Base-by-base conservation (phyloP, 192 early-diverging fungal genomes). In the Coemansia sp. region DNA sequence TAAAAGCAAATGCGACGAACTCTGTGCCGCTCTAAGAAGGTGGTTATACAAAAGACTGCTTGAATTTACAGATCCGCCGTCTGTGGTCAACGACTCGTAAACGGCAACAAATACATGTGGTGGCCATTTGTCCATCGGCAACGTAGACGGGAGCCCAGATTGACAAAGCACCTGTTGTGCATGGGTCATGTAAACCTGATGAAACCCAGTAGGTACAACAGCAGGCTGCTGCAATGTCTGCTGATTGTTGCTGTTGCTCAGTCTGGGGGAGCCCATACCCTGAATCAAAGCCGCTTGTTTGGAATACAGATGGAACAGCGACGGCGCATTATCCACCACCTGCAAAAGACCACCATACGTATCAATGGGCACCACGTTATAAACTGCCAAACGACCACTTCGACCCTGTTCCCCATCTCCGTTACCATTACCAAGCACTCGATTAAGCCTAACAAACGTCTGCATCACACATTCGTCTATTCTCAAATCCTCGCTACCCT, bases 401-500 rank as follows among this genome's bases (percentile, higher is more conserved):
- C 16, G 28, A 30, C 5, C 60, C 18, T 4, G 29, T 1, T n/a
- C 20, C 34, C 5, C 12, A 6, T 4, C 14, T 0, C 49, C 25
- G 0, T 16, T 25, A 18, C 22, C 20, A 25, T 49, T 5, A 12
- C 32, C 60, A 20, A 40, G 20, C 28, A 72, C 64, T 0, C 73
- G 69, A n/a, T 83, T 78, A 29, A 83, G 62, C 2, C 69, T 33
- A 0, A 71, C 51, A 63, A 83, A 71, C 8, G 58, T 45, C 71
- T 96, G 95, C 87, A 96, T 95, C 7, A 95, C 87, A 36, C 93
- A 84, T 66, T 97, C 94, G 66, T 99, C 96, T 45, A 96, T 71
- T 69, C 95, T 93, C 56, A 96, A 68, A 78, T 97, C 93, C 74
- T 99, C 96, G 36, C 88, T 76, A 2, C 96, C 96, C 69, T 99